Evolutionary conservation across 208 protist species (phyloP).

Genomic region (Ichthyophonus hoferi): DNA sequence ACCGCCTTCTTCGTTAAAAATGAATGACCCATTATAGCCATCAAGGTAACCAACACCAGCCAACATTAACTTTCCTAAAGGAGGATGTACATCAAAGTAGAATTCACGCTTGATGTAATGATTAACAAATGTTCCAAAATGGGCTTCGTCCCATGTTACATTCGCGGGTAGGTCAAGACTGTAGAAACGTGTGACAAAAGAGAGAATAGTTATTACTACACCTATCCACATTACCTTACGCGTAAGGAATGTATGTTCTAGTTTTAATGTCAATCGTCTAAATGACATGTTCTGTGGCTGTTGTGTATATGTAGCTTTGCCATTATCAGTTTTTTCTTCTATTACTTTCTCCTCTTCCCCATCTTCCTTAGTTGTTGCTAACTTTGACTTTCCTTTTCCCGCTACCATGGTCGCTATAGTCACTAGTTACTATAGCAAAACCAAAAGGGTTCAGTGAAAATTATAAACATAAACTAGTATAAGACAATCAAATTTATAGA

Average conservation of each 20-base stretch:
- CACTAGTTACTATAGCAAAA: too few species aligned
- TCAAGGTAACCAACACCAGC: neutral
- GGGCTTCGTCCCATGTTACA: conserved; percentile 22
- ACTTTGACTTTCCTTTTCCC: too few species aligned
- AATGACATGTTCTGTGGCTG: too few species aligned
- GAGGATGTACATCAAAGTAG: conserved; percentile 51
- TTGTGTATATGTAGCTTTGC: too few species aligned
- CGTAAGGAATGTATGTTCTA: neutral
- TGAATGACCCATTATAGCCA: conserved; percentile 32
- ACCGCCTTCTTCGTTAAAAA: conserved; percentile 28
- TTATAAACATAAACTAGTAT: too few species aligned
- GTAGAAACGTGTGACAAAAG: neutral
- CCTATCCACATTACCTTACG: neutral
- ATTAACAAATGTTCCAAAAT: conserved; percentile 46
- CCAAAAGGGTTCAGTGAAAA: too few species aligned
- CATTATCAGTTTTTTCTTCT: too few species aligned
- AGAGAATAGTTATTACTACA: neutral
- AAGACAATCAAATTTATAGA: too few species aligned
- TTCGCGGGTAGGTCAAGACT: neutral
- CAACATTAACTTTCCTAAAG: conserved; percentile 39
- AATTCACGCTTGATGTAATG: conserved; percentile 44
- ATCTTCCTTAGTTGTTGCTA: too few species aligned
- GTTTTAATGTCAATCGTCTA: too few species aligned
- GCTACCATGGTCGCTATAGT: too few species aligned
- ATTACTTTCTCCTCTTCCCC: too few species aligned